Evolutionary conservation across 495 filamentous ascomycete species (phyloP).

Genomic region (Tuber umbilicatum): DNA sequence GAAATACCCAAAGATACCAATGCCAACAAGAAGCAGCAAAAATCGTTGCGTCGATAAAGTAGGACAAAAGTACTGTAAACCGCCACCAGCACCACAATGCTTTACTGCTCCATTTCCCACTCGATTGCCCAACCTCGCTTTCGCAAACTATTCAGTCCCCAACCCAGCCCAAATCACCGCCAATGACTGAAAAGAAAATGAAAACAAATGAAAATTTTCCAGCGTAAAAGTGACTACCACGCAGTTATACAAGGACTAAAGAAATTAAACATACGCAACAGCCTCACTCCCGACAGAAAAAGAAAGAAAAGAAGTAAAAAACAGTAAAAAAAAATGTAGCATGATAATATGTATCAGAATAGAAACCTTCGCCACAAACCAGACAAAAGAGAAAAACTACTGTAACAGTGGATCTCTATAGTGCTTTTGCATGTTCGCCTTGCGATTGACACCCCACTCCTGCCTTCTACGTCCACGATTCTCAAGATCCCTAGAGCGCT

Average conservation of each 20-base stretch:
- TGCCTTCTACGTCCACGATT: constrained; percentile 54
- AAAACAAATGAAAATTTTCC: background rate
- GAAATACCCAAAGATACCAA: background rate
- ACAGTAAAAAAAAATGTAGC: background rate
- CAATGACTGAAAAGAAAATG: background rate
- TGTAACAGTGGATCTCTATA: constrained; percentile 54
- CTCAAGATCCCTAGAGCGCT: constrained; percentile 58
- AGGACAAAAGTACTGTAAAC: background rate
- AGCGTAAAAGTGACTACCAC: background rate
- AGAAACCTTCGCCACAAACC: background rate
- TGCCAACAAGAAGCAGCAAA: background rate
- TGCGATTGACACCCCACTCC: constrained; percentile 58
- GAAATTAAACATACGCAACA: background rate
- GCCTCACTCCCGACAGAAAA: background rate
- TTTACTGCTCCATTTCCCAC: background rate
- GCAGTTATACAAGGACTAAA: background rate
- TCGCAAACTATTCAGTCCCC: background rate
- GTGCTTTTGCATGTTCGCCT: constrained; percentile 67
- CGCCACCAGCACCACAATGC: background rate
- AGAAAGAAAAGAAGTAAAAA: background rate
- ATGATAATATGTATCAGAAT: constrained; percentile 3
- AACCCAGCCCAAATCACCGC: background rate
- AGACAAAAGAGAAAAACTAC: constrained; percentile 11
- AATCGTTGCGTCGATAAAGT: background rate
- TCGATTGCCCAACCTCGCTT: background rate